Evolutionary conservation across 441 rosid genomes (phyloP), one percentile per base, ranked within the genome.

Genomic region (Pelargonium fulgidum): DNA sequence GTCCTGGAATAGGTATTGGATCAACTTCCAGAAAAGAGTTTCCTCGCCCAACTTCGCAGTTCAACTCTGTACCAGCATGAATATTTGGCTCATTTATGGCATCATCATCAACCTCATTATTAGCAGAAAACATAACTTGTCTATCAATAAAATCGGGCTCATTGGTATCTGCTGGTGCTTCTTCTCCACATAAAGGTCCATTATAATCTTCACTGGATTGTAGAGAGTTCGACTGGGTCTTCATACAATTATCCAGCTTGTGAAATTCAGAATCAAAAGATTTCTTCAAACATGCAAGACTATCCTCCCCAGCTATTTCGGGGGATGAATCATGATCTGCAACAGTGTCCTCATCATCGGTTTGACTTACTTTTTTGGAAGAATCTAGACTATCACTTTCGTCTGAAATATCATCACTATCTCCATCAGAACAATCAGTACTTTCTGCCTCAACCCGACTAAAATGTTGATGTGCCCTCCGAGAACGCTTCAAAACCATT

Each of bases 1-100:
- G 99, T 68, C 99, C 96, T 4, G 99, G 99, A 72, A 93, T 93
- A 45, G 92, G 95, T 73, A 93, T 93, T 10, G 95, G 89, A 80
- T 93, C 97, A 75, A 91, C 89, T 82, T 88, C 96, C 61, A 80
- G 87, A 71, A 85, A 89, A 22, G 80, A 82, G 77, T 77, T 79
- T 52, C 78, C 82, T 75, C 73, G 78, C 19, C 78, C 85, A 48
- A 72, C 78, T 65, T 79, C 86, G 62, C 86, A 75, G 78, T 76
- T 83, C 73, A 81, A 69, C 63, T 82, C 85, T 73, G 74, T 63
- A 41, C 69, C 79, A 29, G 78, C 68, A 59, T 77, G 71, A 72
- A 76, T 47, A 70, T 69, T 73, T 72, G 77, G 78, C 64, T 66
- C 73, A 50, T 77, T 70, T 64, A 81, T 66, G 68, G 67, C 79